phyloP scores from a whole-genome alignment of 177 flowering plant species.

The Vitis hybrid region DNA sequence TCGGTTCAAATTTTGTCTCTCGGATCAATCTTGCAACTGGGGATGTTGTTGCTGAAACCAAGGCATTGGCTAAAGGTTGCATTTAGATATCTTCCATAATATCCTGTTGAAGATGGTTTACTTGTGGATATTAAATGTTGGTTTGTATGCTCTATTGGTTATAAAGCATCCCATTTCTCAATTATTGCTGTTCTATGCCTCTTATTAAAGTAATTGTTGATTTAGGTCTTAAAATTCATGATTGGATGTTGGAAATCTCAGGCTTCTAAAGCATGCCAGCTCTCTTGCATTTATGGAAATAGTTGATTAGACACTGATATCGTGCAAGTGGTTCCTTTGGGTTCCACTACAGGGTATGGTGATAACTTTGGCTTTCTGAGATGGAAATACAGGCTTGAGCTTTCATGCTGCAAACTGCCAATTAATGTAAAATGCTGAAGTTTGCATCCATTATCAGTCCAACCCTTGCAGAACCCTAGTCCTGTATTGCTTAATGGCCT shows the following conservation, averaged over 20 bases:
- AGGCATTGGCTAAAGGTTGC: conserved; percentile 83
- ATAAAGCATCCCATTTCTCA: background rate
- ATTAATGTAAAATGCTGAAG: too few relatives aligned
- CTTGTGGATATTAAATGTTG: background rate
- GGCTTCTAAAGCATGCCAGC: background rate
- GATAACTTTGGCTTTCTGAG: too few relatives aligned
- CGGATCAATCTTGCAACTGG: conserved; percentile 92
- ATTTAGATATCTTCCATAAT: conserved; percentile 1
- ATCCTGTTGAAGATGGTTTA: background rate
- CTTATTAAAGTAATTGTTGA: background rate
- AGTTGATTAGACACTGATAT: background rate
- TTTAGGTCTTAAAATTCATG: background rate
- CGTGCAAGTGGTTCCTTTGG: background rate
- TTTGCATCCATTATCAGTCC: too few relatives aligned
- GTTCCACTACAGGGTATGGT: too few relatives aligned
- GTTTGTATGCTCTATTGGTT: conserved; percentile 7
- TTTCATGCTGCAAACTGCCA: too few relatives aligned
- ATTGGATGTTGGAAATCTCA: background rate
- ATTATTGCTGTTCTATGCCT: background rate
- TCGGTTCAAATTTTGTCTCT: conserved; percentile 75
- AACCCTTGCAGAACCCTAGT: too few relatives aligned
- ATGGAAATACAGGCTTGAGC: too few relatives aligned
- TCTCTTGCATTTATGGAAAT: background rate
- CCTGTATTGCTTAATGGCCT: too few relatives aligned
- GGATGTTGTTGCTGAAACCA: conserved; percentile 90